A percentile compares a stretch with the other conserved stretches of the same genome.
These are phyloP conservation scores for Tetradesmus lagerheimii DNA, from an alignment of 139 green algal species.

Conservation along the genomic window DNA sequence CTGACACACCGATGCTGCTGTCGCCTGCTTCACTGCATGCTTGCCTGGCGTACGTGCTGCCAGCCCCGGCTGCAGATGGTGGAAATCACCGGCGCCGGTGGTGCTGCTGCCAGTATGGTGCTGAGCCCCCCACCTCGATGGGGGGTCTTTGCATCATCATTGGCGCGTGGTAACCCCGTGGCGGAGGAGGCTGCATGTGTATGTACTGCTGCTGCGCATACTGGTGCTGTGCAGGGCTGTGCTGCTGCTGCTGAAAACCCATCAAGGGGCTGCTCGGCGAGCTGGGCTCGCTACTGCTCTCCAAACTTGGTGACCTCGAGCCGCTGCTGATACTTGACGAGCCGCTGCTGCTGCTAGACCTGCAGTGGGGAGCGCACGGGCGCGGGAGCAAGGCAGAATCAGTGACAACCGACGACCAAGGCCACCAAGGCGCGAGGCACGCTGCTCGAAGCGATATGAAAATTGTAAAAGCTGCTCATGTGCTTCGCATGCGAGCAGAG, in stretches of 20 bases:
- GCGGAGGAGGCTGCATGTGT: conserved; percentile 22
- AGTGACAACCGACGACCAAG: conserved; percentile 3
- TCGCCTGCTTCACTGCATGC: neutral
- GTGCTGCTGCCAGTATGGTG: conserved; percentile 7
- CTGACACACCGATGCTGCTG: neutral
- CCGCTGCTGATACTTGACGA: conserved; percentile 23
- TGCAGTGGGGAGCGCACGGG: neutral
- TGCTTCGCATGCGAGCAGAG: neutral
- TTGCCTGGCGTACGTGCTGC: neutral
- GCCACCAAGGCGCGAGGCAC: neutral
- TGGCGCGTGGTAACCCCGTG: conserved; percentile 11
- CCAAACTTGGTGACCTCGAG: conserved; percentile 12
- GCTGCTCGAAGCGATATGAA: neutral
- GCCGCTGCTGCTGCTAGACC: conserved; percentile 31
- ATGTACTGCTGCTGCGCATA: neutral
- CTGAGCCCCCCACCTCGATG: conserved; percentile 18
- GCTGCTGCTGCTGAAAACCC: conserved; percentile 9
- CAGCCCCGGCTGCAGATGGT: too few species aligned
- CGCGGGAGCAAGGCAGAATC: neutral
- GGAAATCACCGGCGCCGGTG: neutral
- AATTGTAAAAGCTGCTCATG: neutral
- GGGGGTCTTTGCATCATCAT: neutral
- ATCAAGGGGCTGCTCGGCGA: conserved; percentile 4
- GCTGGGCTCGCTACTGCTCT: conserved; percentile 13
- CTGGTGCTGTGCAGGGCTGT: neutral